These are phyloP conservation scores for Coemansia pectinata DNA, from an alignment of 192 early-diverging fungal species.

Conservation along the genomic window DNA sequence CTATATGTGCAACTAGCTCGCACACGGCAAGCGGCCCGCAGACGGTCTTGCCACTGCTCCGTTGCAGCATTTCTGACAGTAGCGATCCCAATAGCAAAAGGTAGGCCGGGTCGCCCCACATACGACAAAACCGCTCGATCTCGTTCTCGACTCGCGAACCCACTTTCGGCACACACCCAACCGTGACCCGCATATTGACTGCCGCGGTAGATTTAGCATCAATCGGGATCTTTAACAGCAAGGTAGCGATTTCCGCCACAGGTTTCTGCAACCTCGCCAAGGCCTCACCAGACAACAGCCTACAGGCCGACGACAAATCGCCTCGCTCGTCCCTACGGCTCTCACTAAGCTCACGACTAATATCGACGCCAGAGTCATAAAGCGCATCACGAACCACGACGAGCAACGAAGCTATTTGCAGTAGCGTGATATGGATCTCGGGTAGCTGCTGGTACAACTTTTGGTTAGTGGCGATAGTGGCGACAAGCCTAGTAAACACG, in stretches of 20 bases:
- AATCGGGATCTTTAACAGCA: constrained; percentile 27
- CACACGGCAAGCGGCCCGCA: constrained; percentile 12
- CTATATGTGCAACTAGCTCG: constrained; percentile 17
- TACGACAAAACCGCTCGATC: constrained; percentile 37
- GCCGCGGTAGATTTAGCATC: neutral
- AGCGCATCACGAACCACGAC: constrained; percentile 33
- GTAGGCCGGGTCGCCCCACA: constrained; percentile 39
- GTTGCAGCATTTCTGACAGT: constrained; percentile 20
- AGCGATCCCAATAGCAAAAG: constrained; percentile 24
- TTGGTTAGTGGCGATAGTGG: constrained; percentile 25
- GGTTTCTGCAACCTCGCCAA: constrained; percentile 18
- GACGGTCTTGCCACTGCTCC: neutral
- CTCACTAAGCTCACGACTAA: constrained; percentile 1
- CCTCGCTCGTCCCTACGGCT: neutral
- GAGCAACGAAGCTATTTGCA: constrained; percentile 35
- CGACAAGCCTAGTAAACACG: constrained; percentile 27
- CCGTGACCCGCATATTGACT: neutral
- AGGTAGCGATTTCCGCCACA: constrained; percentile 24
- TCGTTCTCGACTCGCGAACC: constrained; percentile 23
- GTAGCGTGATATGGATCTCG: constrained; percentile 31
- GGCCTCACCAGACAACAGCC: constrained; percentile 3
- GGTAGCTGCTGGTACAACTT: constrained; percentile 47
- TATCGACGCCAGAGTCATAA: constrained; percentile 13
- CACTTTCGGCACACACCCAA: constrained; percentile 13
- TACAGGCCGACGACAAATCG: neutral